Conservation (phyloP, 306 rosid species). For the Morella rubra region DNA sequence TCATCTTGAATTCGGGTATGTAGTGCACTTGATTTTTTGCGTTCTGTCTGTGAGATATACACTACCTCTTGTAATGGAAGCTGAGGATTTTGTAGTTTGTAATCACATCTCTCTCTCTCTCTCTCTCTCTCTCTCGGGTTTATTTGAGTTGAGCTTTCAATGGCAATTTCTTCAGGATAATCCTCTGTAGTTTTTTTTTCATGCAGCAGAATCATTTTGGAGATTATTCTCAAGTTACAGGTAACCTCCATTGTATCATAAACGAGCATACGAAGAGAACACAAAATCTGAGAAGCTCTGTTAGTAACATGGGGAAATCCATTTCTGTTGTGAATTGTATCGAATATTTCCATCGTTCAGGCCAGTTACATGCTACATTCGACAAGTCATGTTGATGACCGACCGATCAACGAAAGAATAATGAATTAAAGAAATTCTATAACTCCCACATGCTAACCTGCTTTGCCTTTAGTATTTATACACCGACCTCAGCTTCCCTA, state of each 20-base stretch:
- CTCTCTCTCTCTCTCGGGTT: background rate
- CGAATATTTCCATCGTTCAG: background rate
- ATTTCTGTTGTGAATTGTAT: slow-evolving; percentile 28
- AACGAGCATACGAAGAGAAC: background rate
- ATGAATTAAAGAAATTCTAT: slow-evolving; percentile 47
- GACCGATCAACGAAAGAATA: slow-evolving; percentile 39
- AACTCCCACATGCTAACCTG: slow-evolving; percentile 37
- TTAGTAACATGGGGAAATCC: slow-evolving; percentile 21
- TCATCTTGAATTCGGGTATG: slow-evolving; percentile 9
- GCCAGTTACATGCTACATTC: slow-evolving; percentile 27
- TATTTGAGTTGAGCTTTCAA: background rate
- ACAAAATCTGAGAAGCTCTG: background rate
- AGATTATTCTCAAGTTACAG: too few species aligned
- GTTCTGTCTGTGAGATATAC: slow-evolving; percentile 30
- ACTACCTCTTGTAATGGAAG: background rate
- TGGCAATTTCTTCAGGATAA: background rate
- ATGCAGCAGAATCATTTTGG: background rate
- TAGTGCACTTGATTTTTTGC: background rate
- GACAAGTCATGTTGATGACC: slow-evolving; percentile 25
- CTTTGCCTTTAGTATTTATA: slow-evolving; percentile 41
- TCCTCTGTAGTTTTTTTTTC: background rate
- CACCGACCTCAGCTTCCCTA: slow-evolving; percentile 32
- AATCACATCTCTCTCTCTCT: background rate
- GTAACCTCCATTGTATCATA: background rate
- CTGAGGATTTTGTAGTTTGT: background rate